A percentile compares a stretch with the other conserved stretches of the same genome.
These are phyloP conservation scores for Glebionis coronaria DNA, from an alignment of 129 eudicot species.

Conservation along the genomic window DNA sequence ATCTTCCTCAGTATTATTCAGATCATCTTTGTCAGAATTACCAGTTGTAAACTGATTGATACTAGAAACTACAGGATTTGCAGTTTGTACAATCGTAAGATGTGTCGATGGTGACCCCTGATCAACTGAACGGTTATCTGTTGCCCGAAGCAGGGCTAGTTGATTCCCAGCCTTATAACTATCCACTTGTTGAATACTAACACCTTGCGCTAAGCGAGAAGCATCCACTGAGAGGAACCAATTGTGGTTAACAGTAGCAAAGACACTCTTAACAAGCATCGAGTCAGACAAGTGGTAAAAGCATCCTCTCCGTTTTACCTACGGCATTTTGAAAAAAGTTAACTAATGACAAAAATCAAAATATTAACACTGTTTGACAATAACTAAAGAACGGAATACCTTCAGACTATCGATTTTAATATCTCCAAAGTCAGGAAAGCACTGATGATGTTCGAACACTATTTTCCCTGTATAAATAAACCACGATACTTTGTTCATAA, in stretches of 20 bases:
- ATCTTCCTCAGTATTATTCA: conserved; percentile 29
- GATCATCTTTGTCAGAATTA: conserved; percentile 21
- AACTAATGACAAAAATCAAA: not conserved
- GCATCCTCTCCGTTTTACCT: conserved; percentile 62
- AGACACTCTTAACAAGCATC: conserved; percentile 60
- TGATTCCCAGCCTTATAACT: conserved; percentile 21
- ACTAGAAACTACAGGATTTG: conserved; percentile 25
- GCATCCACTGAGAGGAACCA: conserved; percentile 61
- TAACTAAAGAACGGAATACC: conserved; percentile 39
- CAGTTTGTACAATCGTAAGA: conserved; percentile 14
- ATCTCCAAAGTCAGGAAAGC: conserved; percentile 59
- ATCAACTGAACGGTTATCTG: conserved; percentile 21
- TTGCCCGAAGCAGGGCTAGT: conserved; percentile 33
- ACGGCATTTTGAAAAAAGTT: conserved; percentile 18
- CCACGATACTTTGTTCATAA: not conserved
- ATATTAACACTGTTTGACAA: not conserved
- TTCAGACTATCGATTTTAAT: conserved; percentile 45
- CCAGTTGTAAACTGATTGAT: conserved; percentile 14
- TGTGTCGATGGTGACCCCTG: too few species aligned
- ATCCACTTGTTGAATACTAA: conserved; percentile 18
- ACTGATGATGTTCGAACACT: conserved; percentile 47
- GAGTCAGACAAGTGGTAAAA: conserved; percentile 61
- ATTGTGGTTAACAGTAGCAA: conserved; percentile 31
- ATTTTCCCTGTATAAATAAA: conserved; percentile 50
- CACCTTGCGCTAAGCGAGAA: conserved; percentile 29